phyloP scores from a whole-genome alignment of 257 asterid genomes.

The Solanum sitiens region DNA sequence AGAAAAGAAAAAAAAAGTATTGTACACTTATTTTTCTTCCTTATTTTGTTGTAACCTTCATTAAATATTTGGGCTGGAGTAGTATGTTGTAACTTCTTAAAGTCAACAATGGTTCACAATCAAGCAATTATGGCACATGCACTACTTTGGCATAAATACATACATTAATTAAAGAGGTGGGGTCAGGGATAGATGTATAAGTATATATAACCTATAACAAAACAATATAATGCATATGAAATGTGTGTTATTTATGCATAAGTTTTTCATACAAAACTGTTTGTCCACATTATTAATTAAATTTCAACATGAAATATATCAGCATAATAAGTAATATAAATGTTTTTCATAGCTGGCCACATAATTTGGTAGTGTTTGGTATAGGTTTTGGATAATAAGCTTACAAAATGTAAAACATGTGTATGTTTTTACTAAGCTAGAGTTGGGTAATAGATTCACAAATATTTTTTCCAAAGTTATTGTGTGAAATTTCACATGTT shows the following conservation, averaged over 20 bases:
- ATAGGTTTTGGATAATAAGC: neutral
- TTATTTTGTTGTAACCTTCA: neutral
- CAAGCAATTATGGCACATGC: neutral
- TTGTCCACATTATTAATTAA: neutral
- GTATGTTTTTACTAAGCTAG: too few species aligned
- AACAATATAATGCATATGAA: neutral
- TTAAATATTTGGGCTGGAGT: neutral
- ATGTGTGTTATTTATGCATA: neutral
- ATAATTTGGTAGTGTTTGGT: neutral
- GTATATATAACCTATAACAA: neutral
- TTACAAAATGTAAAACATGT: neutral
- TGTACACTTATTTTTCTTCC: neutral
- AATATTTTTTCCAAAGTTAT: too few species aligned
- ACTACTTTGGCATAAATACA: neutral
- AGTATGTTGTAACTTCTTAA: neutral
- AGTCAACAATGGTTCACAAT: neutral
- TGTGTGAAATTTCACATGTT: too few species aligned
- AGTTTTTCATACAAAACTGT: neutral
- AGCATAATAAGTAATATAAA: neutral
- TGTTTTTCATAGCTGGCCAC: neutral
- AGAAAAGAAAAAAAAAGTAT: neutral
- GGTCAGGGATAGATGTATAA: neutral
- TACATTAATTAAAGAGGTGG: neutral
- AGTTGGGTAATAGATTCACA: too few species aligned
- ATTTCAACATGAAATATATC: neutral